These are phyloP conservation scores for Phylloporus sp. DNA, from an alignment of 768 basidiomycete species.

Conservation along the genomic window DNA sequence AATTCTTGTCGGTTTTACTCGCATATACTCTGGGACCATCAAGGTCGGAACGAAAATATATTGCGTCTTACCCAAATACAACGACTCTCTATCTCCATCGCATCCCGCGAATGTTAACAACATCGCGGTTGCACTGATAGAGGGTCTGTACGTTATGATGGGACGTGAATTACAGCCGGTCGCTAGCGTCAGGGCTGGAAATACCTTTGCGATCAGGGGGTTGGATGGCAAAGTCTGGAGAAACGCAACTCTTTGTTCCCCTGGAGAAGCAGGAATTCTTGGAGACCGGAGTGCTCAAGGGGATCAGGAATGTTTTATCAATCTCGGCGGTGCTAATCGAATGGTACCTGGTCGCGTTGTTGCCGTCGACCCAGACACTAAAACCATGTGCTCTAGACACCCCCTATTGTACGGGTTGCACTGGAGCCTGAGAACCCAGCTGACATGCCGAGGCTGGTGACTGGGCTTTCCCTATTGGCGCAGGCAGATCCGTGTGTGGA, in stretches of 20 bases:
- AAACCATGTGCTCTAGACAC: conserved; percentile 41
- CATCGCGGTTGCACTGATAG: conserved; percentile 55
- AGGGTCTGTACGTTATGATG: conserved; percentile 94
- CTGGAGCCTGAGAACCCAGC: conserved; percentile 78
- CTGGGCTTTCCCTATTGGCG: conserved; percentile 81
- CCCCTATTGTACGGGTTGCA: conserved; percentile 93
- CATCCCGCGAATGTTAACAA: conserved; percentile 68
- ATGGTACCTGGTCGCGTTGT: conserved; percentile 37
- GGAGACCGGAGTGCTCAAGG: conserved; percentile 30
- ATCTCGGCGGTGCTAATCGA: conserved; percentile 68
- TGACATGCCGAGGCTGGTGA: conserved; percentile 86
- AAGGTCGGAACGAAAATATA: conserved; percentile 57
- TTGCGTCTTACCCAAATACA: conserved; percentile 86
- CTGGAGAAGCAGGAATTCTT: conserved; percentile 41
- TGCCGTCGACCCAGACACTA: background rate
- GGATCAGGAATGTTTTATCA: conserved; percentile 57
- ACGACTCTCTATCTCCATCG: conserved; percentile 50
- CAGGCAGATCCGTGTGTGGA: conserved; percentile 98
- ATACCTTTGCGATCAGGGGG: conserved; percentile 90
- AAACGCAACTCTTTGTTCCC: conserved; percentile 83
- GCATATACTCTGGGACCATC: conserved; percentile 88
- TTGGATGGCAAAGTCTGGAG: conserved; percentile 87
- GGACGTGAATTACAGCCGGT: conserved; percentile 88
- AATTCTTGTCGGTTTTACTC: conserved; percentile 84
- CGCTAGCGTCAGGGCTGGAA: conserved; percentile 79